Base-by-base conservation (phyloP, 1,284 basidiomycete genomes). In the Baeospora myosura region DNA sequence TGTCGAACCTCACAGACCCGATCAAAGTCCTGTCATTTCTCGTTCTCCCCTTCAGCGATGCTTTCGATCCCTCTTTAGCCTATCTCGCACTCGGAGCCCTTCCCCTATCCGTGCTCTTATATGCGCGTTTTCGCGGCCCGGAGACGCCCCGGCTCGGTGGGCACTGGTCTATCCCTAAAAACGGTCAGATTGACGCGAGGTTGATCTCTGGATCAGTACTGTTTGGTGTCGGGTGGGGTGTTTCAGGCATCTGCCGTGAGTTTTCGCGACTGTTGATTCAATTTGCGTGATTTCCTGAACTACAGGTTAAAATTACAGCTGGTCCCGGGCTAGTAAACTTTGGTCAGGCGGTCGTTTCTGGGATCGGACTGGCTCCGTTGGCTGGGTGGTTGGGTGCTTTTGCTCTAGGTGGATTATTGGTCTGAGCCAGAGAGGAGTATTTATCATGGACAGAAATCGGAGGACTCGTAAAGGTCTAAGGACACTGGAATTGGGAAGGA, bases 201-300 rank as follows among this genome's bases (percentile, higher is more conserved):
- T 64, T 86, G 21, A 32, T 85, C 10, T 37, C 56, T 25, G 82
- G 82, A 12, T 66, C 77, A 1, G 66, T 67, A 12, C 49, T 78
- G 21, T 86, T 86, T 56, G 81, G 82, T 31, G 49, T 76, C 12
- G 81, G 82, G 2, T 86, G 82, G 82, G 82, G 77, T 1, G 52
- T 78, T 29, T 62, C 66, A 32, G 81, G 81, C 17, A 63, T 83
- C 28, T 86, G 82, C 54, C 81, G 76, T 78, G 56, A 51, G 75
- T 63, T n/a, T 38, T 18, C 36, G n/a, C n/a, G n/a, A n/a, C n/a
- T n/a, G n/a, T n/a, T n/a, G n/a, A n/a, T n/a, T 33, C 17, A 41
- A 16, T 30, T 36, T n/a, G 34, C 29, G 20, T 17, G 18, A 43
- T 38, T 23, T 40, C 22, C 43, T 32, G 11, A 28, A 38, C 37